These are phyloP conservation scores for Medicago lupulina DNA, from an alignment of 306 rosid genomes.

Conservation along the genomic window DNA sequence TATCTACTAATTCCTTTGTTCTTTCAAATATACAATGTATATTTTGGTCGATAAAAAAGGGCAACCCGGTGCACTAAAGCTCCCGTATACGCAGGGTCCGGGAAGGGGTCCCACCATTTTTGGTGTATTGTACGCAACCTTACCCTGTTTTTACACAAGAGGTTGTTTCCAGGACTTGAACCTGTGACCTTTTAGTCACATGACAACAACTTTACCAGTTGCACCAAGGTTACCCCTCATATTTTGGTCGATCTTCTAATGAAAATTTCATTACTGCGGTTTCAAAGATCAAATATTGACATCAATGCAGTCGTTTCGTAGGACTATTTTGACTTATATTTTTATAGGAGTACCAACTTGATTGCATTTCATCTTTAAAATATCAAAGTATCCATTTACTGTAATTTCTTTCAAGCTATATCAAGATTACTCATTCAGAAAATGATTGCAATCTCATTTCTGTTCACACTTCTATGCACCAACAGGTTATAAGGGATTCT, in stretches of 20 bases:
- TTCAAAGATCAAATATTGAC: background rate
- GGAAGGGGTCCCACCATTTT: too few species aligned
- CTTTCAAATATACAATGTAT: background rate
- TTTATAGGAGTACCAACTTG: background rate
- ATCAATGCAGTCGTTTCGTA: background rate
- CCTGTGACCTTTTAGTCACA: too few species aligned
- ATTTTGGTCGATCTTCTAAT: background rate
- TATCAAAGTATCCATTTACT: background rate
- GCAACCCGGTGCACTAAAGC: too few species aligned
- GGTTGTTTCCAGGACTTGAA: too few species aligned
- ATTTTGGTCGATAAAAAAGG: too few species aligned
- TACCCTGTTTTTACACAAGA: too few species aligned
- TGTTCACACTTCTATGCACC: conserved; percentile 29
- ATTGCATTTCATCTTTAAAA: too few species aligned
- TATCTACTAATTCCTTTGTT: too few species aligned
- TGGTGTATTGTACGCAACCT: too few species aligned
- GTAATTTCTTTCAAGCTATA: conserved; percentile 1
- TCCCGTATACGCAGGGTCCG: too few species aligned
- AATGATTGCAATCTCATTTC: background rate
- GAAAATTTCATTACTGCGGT: background rate
- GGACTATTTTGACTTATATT: background rate
- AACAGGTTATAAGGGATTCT: conserved; percentile 76
- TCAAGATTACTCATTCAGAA: background rate
- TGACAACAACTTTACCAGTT: too few species aligned
- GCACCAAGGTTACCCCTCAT: too few species aligned